These are phyloP conservation scores for Solanum aculeatissimum DNA, from an alignment of 305 asterid genomes.

Conservation along the genomic window DNA sequence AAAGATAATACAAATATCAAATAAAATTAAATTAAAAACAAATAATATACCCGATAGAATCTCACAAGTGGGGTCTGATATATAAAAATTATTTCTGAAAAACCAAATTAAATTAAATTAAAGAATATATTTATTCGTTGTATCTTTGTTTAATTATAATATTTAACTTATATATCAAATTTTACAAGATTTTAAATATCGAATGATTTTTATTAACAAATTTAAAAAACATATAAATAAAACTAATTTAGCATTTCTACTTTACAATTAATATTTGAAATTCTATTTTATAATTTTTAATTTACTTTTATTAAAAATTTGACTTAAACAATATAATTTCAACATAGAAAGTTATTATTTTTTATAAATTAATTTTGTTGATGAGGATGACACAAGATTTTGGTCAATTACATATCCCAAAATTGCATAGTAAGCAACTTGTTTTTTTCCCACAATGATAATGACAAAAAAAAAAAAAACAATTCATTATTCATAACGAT, in stretches of 20 bases:
- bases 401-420: neutral
- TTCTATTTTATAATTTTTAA: neutral
- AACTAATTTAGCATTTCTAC: neutral
- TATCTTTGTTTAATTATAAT: no score
- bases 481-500: neutral
- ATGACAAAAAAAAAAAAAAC: neutral
- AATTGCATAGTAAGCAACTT: neutral
- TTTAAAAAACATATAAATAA: no score
- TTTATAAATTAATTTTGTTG: neutral
- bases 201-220: no score
- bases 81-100: no score
- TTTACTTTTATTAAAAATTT: neutral
- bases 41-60: no score
- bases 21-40: no score
- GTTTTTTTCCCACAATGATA: neutral
- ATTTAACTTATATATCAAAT: no score
- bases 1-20: no score
- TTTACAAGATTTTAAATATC: no score
- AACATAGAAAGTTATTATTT: neutral
- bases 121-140: no score
- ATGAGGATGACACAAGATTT: neutral
- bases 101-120: no score
- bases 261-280: neutral
- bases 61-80: no score
- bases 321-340: neutral